These are phyloP conservation scores for Neonectria faginata DNA, from an alignment of 2,329 filamentous ascomycete species.

Conservation along the genomic window DNA sequence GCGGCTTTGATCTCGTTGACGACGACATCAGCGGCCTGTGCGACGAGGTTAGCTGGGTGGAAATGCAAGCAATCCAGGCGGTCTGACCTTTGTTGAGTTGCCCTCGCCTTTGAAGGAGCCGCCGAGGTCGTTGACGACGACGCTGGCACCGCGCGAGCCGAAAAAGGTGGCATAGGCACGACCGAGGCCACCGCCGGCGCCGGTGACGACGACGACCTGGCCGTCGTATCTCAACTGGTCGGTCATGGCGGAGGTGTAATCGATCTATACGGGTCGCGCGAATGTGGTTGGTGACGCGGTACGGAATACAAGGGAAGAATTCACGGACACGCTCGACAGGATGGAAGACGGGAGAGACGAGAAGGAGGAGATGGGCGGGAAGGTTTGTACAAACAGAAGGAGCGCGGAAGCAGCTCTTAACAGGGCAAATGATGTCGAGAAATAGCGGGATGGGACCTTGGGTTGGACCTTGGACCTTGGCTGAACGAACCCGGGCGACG, in stretches of 20 bases:
- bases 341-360: background rate
- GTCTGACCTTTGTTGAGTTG: slow-evolving; percentile 80
- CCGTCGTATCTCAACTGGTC: slow-evolving; percentile 82
- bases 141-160: slow-evolving; percentile 88
- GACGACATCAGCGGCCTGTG: slow-evolving; percentile 82
- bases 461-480: slow-evolving; percentile 16
- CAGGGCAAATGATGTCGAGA: slow-evolving; percentile 35
- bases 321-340: slow-evolving; percentile 17
- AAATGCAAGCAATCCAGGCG: background rate
- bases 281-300: background rate
- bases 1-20: slow-evolving; percentile 86
- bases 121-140: slow-evolving; percentile 97
- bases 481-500: slow-evolving; percentile 16
- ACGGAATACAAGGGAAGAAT: slow-evolving; percentile 15
- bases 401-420: slow-evolving; percentile 43
- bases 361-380: slow-evolving; percentile 22
- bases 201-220: slow-evolving; percentile 86
- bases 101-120: slow-evolving; percentile 95
- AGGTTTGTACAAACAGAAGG: slow-evolving; percentile 9
- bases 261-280: slow-evolving; percentile 27
- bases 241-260: slow-evolving; percentile 62
- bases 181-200: slow-evolving; percentile 82
- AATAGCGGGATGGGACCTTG: slow-evolving; percentile 18
- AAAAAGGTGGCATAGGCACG: slow-evolving; percentile 92
- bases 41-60: slow-evolving; percentile 38